Conservation (phyloP, 2,329 filamentous ascomycete genomes). For the Diaporthe australafricana region DNA sequence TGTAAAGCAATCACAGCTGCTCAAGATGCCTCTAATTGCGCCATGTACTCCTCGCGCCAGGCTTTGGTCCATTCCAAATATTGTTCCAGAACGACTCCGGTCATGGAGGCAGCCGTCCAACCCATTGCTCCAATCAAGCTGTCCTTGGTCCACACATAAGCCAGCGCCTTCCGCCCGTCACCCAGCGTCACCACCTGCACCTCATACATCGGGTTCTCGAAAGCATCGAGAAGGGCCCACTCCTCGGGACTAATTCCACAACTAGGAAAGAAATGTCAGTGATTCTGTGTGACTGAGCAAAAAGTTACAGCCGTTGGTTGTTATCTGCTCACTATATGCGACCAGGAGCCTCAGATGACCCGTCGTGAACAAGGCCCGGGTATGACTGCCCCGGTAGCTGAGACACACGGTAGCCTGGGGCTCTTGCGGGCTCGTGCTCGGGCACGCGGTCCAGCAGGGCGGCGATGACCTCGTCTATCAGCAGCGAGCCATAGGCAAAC, state of each 20-base stretch:
- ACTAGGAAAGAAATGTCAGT: neutral
- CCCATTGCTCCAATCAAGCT: neutral
- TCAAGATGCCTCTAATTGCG: neutral
- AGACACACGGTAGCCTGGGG: conserved; percentile 35
- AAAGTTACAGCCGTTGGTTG: too few species aligned
- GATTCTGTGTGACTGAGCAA: neutral
- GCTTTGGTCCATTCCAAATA: neutral
- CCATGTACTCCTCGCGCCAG: conserved; percentile 20
- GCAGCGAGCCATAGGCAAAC: conserved; percentile 36
- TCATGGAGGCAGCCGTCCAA: conserved; percentile 11
- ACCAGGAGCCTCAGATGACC: conserved; percentile 19
- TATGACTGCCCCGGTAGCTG: conserved; percentile 34
- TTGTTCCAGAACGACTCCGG: neutral
- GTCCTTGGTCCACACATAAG: conserved; percentile 22
- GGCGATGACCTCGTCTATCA: conserved; percentile 33
- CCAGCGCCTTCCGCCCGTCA: conserved; percentile 7
- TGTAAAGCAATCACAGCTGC: neutral
- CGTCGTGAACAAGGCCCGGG: conserved; percentile 36
- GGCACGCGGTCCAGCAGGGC: conserved; percentile 37
- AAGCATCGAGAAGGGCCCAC: conserved; percentile 36
- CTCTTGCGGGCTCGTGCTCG: neutral
- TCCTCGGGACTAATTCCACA: conserved; percentile 19
- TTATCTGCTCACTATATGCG: conserved; percentile 29
- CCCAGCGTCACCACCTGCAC: conserved; percentile 27
- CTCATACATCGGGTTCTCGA: conserved; percentile 35